These are phyloP conservation scores for Pittosporum tobira DNA, from an alignment of 129 eudicot species.

Conservation along the genomic window DNA sequence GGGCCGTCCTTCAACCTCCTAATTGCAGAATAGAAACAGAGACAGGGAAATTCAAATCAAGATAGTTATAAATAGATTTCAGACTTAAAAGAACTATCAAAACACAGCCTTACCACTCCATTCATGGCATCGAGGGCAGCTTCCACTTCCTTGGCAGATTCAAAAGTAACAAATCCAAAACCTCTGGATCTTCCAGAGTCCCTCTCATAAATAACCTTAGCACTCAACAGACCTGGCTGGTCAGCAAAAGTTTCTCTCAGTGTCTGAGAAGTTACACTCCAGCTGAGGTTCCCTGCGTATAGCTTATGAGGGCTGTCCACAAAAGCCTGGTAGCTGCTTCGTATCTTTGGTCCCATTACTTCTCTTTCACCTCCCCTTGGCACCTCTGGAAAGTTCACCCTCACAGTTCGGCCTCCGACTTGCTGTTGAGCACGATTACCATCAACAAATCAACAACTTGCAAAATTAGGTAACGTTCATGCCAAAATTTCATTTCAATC, in stretches of 20 bases:
- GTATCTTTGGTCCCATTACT: constrained; percentile 59
- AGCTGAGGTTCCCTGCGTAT: constrained; percentile 82
- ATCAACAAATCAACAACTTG: constrained; percentile 2
- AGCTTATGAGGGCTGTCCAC: constrained; percentile 82
- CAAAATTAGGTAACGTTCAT: not conserved
- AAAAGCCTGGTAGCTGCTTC: constrained; percentile 50
- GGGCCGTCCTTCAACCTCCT: constrained; percentile 83
- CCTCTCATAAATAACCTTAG: constrained; percentile 74
- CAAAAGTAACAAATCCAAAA: constrained; percentile 87
- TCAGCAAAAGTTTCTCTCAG: too few species aligned
- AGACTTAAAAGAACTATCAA: not conserved
- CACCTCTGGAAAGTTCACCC: constrained; percentile 95
- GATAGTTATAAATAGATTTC: not conserved
- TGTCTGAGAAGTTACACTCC: constrained; percentile 65
- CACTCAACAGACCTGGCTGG: constrained; percentile 76
- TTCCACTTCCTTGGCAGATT: constrained; percentile 56
- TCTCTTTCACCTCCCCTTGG: constrained; percentile 89
- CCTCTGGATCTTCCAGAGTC: constrained; percentile 78
- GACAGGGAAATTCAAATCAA: not conserved
- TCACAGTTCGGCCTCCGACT: constrained; percentile 86
- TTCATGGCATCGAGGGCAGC: constrained; percentile 57
- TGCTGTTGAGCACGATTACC: constrained; percentile 39
- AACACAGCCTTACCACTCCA: constrained; percentile 40
- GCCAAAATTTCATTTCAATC: not conserved
- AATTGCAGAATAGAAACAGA: constrained; percentile 1